Evolutionary conservation across 805 yeast genomes (phyloP).

Genomic region (Wickerhamomyces tratensis): DNA sequence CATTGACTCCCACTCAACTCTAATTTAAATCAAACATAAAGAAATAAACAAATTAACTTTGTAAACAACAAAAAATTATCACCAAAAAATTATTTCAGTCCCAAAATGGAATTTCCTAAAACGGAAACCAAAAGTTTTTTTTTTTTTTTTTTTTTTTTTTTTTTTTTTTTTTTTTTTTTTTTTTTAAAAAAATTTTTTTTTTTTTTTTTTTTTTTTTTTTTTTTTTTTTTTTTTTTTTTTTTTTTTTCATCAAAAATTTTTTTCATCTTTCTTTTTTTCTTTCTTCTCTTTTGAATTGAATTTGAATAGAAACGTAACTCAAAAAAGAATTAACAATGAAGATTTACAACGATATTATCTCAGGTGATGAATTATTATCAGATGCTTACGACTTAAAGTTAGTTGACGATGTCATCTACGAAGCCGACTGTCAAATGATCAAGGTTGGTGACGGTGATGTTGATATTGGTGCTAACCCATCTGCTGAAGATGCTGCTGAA

Average conservation of each 20-base stretch:
- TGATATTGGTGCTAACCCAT: conserved; percentile 99
- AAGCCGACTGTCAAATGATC: conserved; percentile 94
- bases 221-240: background rate
- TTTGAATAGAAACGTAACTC: background rate
- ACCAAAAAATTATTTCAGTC: too few species aligned
- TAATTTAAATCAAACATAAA: conserved; percentile 1
- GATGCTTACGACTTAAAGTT: conserved; percentile 88
- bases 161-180: too few species aligned
- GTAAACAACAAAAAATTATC: too few species aligned
- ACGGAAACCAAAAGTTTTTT: too few species aligned
- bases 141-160: too few species aligned
- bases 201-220: too few species aligned
- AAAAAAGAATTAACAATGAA: background rate
- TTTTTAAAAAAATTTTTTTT: too few species aligned
- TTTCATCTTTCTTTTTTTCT: background rate
- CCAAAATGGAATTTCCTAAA: background rate
- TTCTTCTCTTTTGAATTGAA: background rate
- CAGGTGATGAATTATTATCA: conserved; percentile 93
- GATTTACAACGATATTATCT: conserved; percentile 65
- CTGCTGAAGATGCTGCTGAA: conserved; percentile 88
- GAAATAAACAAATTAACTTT: too few species aligned
- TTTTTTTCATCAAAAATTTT: background rate
- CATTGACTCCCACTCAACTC: background rate
- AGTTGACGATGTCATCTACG: conserved; percentile 90
- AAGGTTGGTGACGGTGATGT: conserved; percentile 85